Conservation (phyloP, 75 land plant species). For the Cupressus sempervirens region DNA sequence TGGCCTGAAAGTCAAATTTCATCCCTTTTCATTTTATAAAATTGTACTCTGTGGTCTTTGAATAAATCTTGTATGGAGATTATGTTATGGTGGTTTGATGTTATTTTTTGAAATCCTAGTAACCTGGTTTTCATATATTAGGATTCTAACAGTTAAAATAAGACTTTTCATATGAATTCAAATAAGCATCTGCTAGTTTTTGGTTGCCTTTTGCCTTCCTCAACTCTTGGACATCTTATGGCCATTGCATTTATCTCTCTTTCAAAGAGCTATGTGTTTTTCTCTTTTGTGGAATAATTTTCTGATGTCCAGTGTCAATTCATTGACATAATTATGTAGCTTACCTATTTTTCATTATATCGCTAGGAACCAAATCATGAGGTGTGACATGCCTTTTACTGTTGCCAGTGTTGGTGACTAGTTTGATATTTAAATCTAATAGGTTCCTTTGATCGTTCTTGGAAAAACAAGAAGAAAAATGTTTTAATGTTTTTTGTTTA, state of each 20-base stretch:
- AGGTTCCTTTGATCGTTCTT: not conserved
- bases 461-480: not conserved
- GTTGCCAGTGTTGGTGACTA: not conserved
- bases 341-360: not conserved
- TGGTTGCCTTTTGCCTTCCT: not conserved
- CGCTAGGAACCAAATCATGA: not conserved
- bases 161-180: not conserved
- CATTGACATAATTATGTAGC: not conserved
- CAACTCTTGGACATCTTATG: not conserved
- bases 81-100: not conserved
- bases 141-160: not conserved
- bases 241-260: not conserved
- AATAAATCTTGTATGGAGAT: not conserved
- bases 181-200: not conserved
- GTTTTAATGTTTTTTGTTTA: not conserved
- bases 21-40: not conserved
- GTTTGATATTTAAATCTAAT: not conserved
- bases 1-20: not conserved
- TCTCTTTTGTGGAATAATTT: not conserved
- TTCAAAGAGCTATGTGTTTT: not conserved
- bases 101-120: not conserved
- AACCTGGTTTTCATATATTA: too few species aligned
- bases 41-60: not conserved
- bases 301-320: not conserved
- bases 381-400: not conserved